Base-by-base conservation (phyloP, 331 rosid genomes). In the Arachis monticola region DNA sequence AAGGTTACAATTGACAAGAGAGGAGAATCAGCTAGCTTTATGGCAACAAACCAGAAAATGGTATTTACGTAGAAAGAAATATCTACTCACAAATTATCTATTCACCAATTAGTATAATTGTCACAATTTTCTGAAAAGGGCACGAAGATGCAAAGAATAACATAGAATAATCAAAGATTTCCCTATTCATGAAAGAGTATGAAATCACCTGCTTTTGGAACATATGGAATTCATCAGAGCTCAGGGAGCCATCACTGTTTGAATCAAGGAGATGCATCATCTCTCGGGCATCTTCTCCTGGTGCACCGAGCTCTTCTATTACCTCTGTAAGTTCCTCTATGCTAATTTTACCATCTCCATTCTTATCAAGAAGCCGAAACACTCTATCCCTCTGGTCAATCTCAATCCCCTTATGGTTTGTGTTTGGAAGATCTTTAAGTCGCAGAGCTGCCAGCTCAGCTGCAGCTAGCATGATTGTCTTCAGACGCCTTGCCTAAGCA, bases 291-390 rank as follows among this genome's bases (percentile, higher is more conserved):
- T 91, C 98, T 83, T 88, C 96, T 53, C 95, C 95, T 0, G 98
- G 92, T n/a, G 95, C 93, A 38, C 95, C 98, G 45, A 91, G 98
- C 83, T 93, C 97, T 80, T 93, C 97, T 87, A 93, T 93, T 61
- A 91, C 96, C 81, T 93, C 93, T 62, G 77, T 87, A 56, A 90
- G 96, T 73, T 95, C 97, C 82, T 88, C 96, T 17, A 90, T 86
- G 87, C 96, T 94, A 83, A 95, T 90, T 81, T 89, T 89, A 42
- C 99, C 96, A 69, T 95, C 99, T 69, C 97, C 97, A 31, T 95
- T 95, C 83, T 90, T 90, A 87, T 92, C 97, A 46, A 95, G 92
- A 85, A 94, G 97, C 75, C 79, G 66, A 83, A 94, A 94, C 30
- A 86, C 93, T 65, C 87, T 82, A 85, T 89, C 84, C 59, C 88